phyloP scores from a whole-genome alignment of 2,329 filamentous ascomycete species.

The Mycosphaerella sp. region DNA sequence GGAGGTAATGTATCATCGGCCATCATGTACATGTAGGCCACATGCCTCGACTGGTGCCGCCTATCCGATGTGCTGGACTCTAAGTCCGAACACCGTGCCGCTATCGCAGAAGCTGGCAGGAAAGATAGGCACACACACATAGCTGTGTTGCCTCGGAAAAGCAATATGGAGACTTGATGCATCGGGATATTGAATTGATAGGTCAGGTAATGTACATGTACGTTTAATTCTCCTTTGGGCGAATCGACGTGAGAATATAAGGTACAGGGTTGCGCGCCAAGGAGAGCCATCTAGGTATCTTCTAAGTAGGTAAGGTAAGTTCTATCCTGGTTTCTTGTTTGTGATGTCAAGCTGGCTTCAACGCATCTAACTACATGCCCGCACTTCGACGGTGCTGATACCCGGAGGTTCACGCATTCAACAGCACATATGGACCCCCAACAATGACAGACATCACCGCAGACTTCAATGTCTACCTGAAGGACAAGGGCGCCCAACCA shows the following conservation, averaged over 20 bases:
- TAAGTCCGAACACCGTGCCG: background rate
- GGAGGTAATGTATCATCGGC: too few relatives aligned
- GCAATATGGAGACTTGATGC: background rate
- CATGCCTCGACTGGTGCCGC: background rate
- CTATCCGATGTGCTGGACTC: background rate
- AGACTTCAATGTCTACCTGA: slow-evolving; percentile 62
- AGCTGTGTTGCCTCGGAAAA: background rate
- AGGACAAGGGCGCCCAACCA: slow-evolving; percentile 48
- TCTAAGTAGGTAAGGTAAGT: background rate
- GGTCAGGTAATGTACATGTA: too few relatives aligned
- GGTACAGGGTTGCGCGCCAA: too few relatives aligned
- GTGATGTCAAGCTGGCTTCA: slow-evolving; percentile 11
- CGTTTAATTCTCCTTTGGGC: too few relatives aligned
- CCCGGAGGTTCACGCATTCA: too few relatives aligned
- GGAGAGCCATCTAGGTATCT: too few relatives aligned
- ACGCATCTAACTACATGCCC: background rate
- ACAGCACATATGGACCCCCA: slow-evolving; percentile 2
- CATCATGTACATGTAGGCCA: too few relatives aligned
- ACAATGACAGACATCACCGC: slow-evolving; percentile 56
- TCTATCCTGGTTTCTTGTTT: background rate
- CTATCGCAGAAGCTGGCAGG: background rate
- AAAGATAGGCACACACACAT: background rate
- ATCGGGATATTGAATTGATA: background rate
- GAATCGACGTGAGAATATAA: too few relatives aligned
- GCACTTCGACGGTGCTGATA: too few relatives aligned